Base-by-base conservation (phyloP, 257 asterid species). In the Gentiana straminea region DNA sequence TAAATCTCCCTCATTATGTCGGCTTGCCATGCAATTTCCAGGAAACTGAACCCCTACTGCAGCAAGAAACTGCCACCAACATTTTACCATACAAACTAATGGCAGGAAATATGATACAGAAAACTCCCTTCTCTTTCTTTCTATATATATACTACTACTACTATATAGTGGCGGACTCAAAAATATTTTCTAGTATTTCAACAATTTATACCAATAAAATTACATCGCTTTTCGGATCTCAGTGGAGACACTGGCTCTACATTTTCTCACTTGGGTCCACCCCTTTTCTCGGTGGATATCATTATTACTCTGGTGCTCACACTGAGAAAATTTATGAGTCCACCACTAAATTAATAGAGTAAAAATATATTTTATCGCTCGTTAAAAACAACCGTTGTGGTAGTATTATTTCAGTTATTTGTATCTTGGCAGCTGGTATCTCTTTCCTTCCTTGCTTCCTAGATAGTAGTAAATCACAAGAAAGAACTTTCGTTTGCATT, bases 21-120 rank as follows among this genome's bases (percentile, higher is more conserved):
- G 24, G 24, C 66, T 66, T 83, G 73, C 79, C 71, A 43, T 73
- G 88, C 78, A 80, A 52, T 75, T 83, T 83, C 86, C 62, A 55
- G 62, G 81, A 71, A 75, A 39, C 45, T 38, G 51, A 32, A 10
- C 51, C 53, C 13, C 38, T 5, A 39, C 47, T 51, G 11, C 33
- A 47, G 53, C 35, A 12, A 33, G 72, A 58, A 69, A 60, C 61
- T 15, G 24, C 24, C 24, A 15, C 24, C 24, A 15, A 15, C 24
- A 15, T 8, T 44, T 35, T 41, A 41, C 11, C 38, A 57, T 38
- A 47, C 58, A 52, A 59, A 43, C 55, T 45, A 53, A 61, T 36
- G 54, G 63, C 63, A 10, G 54, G 39, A 59, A 39, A 64, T 15
- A 15, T 15, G 24, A 15, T 15, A 57, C 57, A 24, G 59, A 58